phyloP scores from a whole-genome alignment of 768 basidiomycete species.

The Tulasnella sp. region DNA sequence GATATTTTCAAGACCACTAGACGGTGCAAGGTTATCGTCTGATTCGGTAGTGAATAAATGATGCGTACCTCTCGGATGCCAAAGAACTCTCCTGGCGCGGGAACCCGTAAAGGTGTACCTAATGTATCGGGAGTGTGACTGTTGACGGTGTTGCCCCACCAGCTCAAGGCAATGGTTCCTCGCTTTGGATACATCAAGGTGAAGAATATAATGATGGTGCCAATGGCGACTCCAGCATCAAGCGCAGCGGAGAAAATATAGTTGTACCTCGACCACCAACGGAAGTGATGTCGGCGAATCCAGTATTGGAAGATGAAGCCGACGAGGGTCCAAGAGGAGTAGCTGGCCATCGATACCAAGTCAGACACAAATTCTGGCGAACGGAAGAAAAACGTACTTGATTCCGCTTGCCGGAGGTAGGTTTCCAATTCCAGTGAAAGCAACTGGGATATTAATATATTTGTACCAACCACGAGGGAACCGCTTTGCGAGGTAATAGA shows the following conservation, averaged over 20 bases:
- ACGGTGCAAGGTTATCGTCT: background rate
- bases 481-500: conserved; percentile 32
- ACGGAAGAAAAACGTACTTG: conserved; percentile 13
- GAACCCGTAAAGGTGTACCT: conserved; percentile 25
- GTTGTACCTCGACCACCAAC: conserved; percentile 37
- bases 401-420: conserved; percentile 28
- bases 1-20: background rate
- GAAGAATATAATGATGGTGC: conserved; percentile 36
- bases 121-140: conserved; percentile 24
- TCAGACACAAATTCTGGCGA: background rate
- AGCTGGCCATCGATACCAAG: conserved; percentile 1
- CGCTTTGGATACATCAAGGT: conserved; percentile 20
- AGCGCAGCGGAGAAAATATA: conserved; percentile 34
- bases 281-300: conserved; percentile 29
- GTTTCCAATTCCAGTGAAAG: conserved; percentile 30
- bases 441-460: conserved; percentile 31
- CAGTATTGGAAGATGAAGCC: conserved; percentile 30
- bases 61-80: conserved; percentile 18
- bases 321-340: conserved; percentile 30
- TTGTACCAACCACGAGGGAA: conserved; percentile 33
- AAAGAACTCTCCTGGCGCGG: conserved; percentile 22
- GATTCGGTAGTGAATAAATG: background rate
- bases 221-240: conserved; percentile 35
- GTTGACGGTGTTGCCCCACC: conserved; percentile 27
- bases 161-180: conserved; percentile 18